phyloP scores from a whole-genome alignment of 2,329 filamentous ascomycete species.

The Beauveria sp. region DNA sequence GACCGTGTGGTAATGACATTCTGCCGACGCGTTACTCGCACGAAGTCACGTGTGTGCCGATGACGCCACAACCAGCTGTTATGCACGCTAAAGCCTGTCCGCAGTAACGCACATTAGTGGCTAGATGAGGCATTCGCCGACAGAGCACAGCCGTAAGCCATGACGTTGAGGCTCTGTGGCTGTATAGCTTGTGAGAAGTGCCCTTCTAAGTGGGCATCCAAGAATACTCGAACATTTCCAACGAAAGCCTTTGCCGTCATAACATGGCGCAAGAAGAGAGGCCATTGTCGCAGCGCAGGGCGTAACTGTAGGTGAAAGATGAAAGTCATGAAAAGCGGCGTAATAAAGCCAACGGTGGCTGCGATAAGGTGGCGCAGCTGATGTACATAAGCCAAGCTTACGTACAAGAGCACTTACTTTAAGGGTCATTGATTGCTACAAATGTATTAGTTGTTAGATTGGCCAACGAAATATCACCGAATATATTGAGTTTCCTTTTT shows the following conservation, averaged over 20 bases:
- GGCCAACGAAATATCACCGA: too few species aligned
- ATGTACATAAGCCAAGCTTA: neutral
- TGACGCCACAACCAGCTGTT: neutral
- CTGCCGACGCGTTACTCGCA: slow-evolving; percentile 9
- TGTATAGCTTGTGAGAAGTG: neutral
- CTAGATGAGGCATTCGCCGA: neutral
- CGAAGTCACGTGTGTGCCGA: slow-evolving; percentile 11
- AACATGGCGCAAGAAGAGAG: neutral
- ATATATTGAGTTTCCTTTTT: too few species aligned
- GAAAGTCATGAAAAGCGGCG: neutral
- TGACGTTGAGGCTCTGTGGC: neutral
- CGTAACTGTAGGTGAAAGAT: neutral
- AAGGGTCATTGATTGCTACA: too few species aligned
- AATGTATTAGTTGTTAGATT: too few species aligned
- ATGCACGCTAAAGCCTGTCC: too few species aligned
- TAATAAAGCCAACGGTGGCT: neutral
- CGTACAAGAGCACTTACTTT: too few species aligned
- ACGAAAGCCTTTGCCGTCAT: neutral
- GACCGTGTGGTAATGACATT: neutral
- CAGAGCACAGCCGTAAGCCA: neutral
- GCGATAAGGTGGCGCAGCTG: neutral
- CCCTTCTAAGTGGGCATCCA: neutral
- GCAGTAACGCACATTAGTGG: too few species aligned
- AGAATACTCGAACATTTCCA: neutral
- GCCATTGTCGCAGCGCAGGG: neutral